Evolutionary conservation across 2,329 filamentous ascomycete species (phyloP), one percentile per base, ranked within the genome.

Genomic region (Calonectria naviculata): DNA sequence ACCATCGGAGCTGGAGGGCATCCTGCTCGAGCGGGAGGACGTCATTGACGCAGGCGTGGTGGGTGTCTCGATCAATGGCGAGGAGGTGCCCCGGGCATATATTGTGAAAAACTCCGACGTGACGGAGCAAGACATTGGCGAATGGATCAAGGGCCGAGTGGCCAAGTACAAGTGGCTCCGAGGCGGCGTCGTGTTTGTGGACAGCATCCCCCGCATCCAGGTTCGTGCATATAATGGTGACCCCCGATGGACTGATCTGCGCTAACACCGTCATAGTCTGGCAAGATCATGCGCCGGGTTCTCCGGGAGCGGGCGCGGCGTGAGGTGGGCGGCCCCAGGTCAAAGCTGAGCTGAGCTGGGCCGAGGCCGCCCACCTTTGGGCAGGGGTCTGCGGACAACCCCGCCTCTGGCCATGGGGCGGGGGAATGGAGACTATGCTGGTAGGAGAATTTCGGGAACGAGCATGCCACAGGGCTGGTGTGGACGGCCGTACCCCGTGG

Each of bases 161-260:
- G 65, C 54, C 13, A 68, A 61, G 56, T 62, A 68, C 54, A 68
- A 68, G 26, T 42, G 65, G 54, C 65, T 68, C 17, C 49, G 41
- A 34, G 65, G 65, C 17, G 65, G 65, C 15, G 54, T 68, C 6
- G 44, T 52, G 36, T 68, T 68, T 47, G 65, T 67, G 12, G 52
- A 67, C 41, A 58, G 26, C 41, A 67, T 67, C 15, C 65, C 65
- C 41, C 49, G 65, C 21, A 67, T 46, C 17, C 65, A 31, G 65
- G 65, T 67, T 21, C 13, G 65, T 44, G 31, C 29, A 44, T 2
- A 6, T 5, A 9, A 26, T n/a, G n/a, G n/a, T n/a, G n/a, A n/a
- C n/a, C n/a, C n/a, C 38, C 8, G 17, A 12, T 5, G 2, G 13
- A n/a, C 10, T 61, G 52, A 46, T 38, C 52, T 41, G 56, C 56